phyloP scores from a whole-genome alignment of 441 rosid genomes.

The Erodium trifolium region DNA sequence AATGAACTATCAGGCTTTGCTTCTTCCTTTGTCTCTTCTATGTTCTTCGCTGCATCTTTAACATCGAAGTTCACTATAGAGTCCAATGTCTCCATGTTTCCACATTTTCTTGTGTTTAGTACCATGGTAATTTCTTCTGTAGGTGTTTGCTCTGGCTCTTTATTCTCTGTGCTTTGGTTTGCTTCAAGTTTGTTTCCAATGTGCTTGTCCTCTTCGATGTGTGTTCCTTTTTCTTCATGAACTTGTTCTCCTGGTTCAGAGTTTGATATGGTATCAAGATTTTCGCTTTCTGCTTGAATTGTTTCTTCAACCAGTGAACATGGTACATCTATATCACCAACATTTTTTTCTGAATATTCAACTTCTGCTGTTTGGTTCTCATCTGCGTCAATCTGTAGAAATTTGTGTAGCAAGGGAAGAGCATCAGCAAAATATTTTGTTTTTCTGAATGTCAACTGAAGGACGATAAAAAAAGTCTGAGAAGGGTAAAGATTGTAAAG shows the following conservation, averaged over 20 bases:
- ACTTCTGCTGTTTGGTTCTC: slow-evolving; percentile 19
- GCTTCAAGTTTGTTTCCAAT: slow-evolving; percentile 21
- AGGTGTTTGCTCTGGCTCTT: slow-evolving; percentile 15
- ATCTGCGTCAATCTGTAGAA: slow-evolving; percentile 15
- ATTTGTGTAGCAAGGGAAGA: slow-evolving; percentile 20
- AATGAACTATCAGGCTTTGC: slow-evolving; percentile 3
- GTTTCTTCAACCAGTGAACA: slow-evolving; percentile 16
- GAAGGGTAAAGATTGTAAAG: not conserved
- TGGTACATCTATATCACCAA: slow-evolving; percentile 15
- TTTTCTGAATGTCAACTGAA: not conserved
- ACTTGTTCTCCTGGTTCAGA: slow-evolving; percentile 21
- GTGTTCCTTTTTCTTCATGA: slow-evolving; percentile 19
- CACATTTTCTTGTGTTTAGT: slow-evolving; percentile 20
- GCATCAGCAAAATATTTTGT: slow-evolving; percentile 7
- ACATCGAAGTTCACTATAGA: slow-evolving; percentile 14
- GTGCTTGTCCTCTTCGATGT: slow-evolving; percentile 18
- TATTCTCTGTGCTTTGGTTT: slow-evolving; percentile 14
- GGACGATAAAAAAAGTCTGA: not conserved
- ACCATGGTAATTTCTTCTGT: slow-evolving; percentile 13
- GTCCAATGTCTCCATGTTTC: slow-evolving; percentile 16
- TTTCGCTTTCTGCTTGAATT: slow-evolving; percentile 9
- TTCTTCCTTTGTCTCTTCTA: slow-evolving; percentile 18
- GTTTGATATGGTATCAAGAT: slow-evolving; percentile 14
- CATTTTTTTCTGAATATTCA: slow-evolving; percentile 18
- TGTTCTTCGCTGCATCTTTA: slow-evolving; percentile 14